Evolutionary conservation across 2,329 filamentous ascomycete species (phyloP).

Genomic region (Aurifilum marmelostoma): DNA sequence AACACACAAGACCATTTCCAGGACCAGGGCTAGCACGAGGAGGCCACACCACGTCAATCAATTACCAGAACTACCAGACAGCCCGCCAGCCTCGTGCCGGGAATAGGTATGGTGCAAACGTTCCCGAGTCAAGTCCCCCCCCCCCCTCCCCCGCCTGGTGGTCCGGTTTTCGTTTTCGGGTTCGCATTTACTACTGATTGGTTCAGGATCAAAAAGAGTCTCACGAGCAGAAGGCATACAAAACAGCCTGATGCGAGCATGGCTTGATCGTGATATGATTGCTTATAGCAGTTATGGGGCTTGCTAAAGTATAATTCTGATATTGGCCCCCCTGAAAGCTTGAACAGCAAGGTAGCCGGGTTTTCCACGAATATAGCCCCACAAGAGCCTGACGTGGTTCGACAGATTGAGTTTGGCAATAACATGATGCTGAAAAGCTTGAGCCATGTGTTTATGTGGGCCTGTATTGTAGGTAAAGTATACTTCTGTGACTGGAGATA

Average conservation of each 20-base stretch:
- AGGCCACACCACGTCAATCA: neutral
- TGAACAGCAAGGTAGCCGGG: neutral
- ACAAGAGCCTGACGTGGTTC: neutral
- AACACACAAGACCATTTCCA: neutral
- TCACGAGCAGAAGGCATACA: neutral
- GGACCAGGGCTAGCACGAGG: neutral
- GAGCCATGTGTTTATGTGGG: neutral
- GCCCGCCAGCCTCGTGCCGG: neutral
- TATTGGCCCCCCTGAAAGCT: too few species aligned
- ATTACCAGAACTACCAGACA: neutral
- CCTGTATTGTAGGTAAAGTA: neutral
- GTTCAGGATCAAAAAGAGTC: too few species aligned
- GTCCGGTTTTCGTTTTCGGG: neutral
- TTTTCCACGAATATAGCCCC: neutral
- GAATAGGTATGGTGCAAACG: neutral
- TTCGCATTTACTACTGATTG: too few species aligned
- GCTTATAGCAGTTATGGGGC: neutral
- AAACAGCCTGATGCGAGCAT: neutral
- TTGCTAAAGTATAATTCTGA: neutral
- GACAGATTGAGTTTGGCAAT: too few species aligned
- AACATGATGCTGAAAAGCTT: neutral
- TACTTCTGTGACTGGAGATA: neutral
- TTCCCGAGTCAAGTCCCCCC: neutral
- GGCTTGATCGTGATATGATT: neutral
- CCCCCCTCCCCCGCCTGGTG: neutral